Evolutionary conservation across 1,284 basidiomycete genomes (phyloP).

Genomic region (Ustilago nuda): DNA sequence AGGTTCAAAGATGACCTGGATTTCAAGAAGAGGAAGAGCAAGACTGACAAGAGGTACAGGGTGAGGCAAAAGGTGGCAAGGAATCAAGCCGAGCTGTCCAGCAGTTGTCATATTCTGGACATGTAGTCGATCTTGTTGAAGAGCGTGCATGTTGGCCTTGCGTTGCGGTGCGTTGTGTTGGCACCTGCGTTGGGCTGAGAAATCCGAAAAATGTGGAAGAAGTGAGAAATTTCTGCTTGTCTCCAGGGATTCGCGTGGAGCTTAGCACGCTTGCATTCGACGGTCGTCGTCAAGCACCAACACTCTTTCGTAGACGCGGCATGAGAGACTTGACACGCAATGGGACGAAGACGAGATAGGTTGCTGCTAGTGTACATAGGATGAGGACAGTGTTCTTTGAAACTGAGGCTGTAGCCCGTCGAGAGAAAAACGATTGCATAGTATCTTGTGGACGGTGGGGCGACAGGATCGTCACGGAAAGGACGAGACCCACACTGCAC

Average conservation of each 20-base stretch:
- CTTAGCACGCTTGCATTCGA: not conserved
- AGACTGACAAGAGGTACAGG: too few relatives aligned
- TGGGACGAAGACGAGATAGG: conserved; percentile 2
- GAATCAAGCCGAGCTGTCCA: too few relatives aligned
- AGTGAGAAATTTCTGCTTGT: conserved; percentile 5
- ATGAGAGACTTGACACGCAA: not conserved
- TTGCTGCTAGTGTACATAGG: conserved; percentile 38
- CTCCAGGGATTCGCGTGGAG: not conserved
- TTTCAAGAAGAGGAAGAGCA: too few relatives aligned
- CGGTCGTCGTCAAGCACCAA: not conserved
- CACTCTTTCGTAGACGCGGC: not conserved
- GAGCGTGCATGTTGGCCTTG: too few relatives aligned
- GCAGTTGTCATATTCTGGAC: too few relatives aligned
- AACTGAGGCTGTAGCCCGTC: not conserved
- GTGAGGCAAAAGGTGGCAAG: too few relatives aligned
- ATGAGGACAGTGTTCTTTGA: conserved; percentile 5
- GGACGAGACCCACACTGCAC: not conserved
- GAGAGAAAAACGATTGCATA: not conserved
- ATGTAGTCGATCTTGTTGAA: too few relatives aligned
- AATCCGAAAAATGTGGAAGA: conserved; percentile 18
- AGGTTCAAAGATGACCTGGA: too few relatives aligned
- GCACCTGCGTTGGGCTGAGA: conserved; percentile 9
- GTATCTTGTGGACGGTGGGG: not conserved
- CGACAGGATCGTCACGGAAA: not conserved
- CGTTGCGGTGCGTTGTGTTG: not conserved